Percentiles rank a stretch among this genome's conserved stretches.
Conservation (phyloP, 176 grass and related monocot species). For the Avena sativa region DNA sequence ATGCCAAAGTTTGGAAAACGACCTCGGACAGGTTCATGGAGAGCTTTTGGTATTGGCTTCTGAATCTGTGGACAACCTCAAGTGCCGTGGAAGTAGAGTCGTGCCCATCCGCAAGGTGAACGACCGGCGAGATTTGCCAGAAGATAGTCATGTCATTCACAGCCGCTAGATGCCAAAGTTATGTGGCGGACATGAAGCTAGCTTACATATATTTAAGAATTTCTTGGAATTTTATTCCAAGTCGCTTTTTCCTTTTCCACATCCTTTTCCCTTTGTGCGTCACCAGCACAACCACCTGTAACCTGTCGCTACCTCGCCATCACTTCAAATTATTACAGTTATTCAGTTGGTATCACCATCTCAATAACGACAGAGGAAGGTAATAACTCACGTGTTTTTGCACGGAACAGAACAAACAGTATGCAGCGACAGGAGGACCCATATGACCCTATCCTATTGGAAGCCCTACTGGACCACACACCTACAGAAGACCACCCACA, state of each 20-base stretch:
- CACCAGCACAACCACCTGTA: conserved; percentile 41
- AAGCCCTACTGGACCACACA: conserved; percentile 50
- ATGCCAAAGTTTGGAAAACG: too few relatives aligned
- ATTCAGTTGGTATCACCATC: conserved; percentile 48
- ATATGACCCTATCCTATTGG: not conserved
- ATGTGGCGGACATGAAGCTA: not conserved
- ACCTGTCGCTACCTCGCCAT: conserved; percentile 36
- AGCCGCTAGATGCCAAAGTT: not conserved
- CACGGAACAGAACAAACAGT: conserved; percentile 18
- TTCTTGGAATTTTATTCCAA: not conserved
- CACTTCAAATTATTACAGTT: conserved; percentile 53
- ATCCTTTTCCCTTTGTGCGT: not conserved
- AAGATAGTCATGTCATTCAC: not conserved
- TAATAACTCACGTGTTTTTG: conserved; percentile 58
- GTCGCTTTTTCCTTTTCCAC: not conserved
- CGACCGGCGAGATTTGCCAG: too few relatives aligned
- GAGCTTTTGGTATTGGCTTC: too few relatives aligned
- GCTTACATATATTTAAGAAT: conserved; percentile 21
- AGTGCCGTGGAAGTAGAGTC: too few relatives aligned
- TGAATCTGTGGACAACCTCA: too few relatives aligned
- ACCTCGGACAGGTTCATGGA: too few relatives aligned
- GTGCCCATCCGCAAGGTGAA: too few relatives aligned
- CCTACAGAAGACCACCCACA: conserved; percentile 8
- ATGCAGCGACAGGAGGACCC: conserved; percentile 37
- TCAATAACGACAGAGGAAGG: conserved; percentile 30